phyloP scores from a whole-genome alignment of 2,329 filamentous ascomycete species.

The Phyllosticta citrichinensis region DNA sequence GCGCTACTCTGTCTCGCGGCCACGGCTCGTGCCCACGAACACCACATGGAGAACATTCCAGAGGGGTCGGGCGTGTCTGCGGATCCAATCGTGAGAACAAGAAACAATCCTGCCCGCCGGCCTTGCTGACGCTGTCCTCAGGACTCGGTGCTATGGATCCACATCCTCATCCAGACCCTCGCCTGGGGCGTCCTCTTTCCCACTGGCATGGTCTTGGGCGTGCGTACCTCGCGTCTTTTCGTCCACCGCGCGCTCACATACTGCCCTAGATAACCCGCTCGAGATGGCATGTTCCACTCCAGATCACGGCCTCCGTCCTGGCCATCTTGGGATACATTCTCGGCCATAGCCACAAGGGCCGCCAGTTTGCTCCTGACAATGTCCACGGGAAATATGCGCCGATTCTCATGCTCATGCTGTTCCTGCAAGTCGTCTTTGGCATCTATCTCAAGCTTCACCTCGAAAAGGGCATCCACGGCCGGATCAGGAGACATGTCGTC shows the following conservation, averaged over 20 bases:
- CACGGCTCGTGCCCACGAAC: slow-evolving; percentile 35
- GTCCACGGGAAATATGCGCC: slow-evolving; percentile 75
- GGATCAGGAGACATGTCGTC: slow-evolving; percentile 63
- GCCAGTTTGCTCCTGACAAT: slow-evolving; percentile 66
- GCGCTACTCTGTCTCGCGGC: slow-evolving; percentile 18
- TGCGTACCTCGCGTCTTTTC: slow-evolving; percentile 38
- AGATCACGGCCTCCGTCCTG: slow-evolving; percentile 63
- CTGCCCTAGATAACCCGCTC: slow-evolving; percentile 65
- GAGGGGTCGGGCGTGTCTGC: slow-evolving; percentile 28
- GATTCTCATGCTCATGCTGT: slow-evolving; percentile 68
- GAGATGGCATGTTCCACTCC: slow-evolving; percentile 87
- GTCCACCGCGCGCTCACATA: neutral
- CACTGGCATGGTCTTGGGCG: slow-evolving; percentile 87
- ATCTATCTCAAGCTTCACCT: slow-evolving; percentile 85
- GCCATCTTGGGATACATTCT: slow-evolving; percentile 81
- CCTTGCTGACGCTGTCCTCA: slow-evolving; percentile 20
- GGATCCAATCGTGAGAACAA: slow-evolving; percentile 25
- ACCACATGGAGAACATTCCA: slow-evolving; percentile 29
- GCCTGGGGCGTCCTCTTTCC: slow-evolving; percentile 91
- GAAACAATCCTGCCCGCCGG: neutral
- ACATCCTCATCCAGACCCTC: slow-evolving; percentile 80
- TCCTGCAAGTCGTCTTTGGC: slow-evolving; percentile 68
- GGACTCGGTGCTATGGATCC: slow-evolving; percentile 83
- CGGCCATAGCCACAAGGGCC: slow-evolving; percentile 80
- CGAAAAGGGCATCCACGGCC: slow-evolving; percentile 70